Evolutionary conservation across 2,329 filamentous ascomycete genomes (phyloP).

Genomic region (Pseudocercospora macadamiae): DNA sequence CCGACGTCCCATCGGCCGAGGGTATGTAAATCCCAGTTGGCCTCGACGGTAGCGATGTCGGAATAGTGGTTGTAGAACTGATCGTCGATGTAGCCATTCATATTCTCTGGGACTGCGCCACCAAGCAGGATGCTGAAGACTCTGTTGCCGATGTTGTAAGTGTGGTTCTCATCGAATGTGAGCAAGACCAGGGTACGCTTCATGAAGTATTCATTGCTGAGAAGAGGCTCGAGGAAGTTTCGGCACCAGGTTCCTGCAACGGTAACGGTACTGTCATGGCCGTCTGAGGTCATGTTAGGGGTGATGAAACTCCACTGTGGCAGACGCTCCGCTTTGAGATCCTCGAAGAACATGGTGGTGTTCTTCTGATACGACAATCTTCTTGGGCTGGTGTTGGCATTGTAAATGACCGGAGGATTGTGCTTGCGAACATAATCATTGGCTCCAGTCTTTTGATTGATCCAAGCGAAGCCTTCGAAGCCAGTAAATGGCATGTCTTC

Average conservation of each 20-base stretch:
- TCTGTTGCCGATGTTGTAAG: constrained; percentile 65
- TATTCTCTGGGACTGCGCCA: constrained; percentile 67
- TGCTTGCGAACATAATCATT: constrained; percentile 79
- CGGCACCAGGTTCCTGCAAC: constrained; percentile 70
- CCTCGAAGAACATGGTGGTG: constrained; percentile 67
- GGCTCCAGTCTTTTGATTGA: constrained; percentile 66
- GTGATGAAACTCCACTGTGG: constrained; percentile 75
- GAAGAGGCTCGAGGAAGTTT: constrained; percentile 69
- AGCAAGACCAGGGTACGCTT: constrained; percentile 74
- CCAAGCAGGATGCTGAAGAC: constrained; percentile 74
- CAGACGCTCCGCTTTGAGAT: constrained; percentile 64
- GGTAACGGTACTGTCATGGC: constrained; percentile 73
- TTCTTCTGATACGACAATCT: constrained; percentile 75
- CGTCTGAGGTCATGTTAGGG: constrained; percentile 75
- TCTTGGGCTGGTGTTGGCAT: constrained; percentile 61
- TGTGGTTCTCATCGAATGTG: constrained; percentile 78
- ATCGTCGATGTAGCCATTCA: constrained; percentile 68
- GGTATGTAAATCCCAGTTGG: constrained; percentile 50
- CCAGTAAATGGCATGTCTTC: constrained; percentile 77
- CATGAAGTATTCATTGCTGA: constrained; percentile 72
- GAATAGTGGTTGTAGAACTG: constrained; percentile 59
- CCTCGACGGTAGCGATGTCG: constrained; percentile 48
- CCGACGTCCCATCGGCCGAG: constrained; percentile 53
- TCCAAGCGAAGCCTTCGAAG: constrained; percentile 65
- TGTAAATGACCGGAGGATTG: constrained; percentile 66